Percentiles rank a stretch among this genome's conserved stretches.
Conservation (phyloP, 306 rosid genomes). For the Corylus avellana region DNA sequence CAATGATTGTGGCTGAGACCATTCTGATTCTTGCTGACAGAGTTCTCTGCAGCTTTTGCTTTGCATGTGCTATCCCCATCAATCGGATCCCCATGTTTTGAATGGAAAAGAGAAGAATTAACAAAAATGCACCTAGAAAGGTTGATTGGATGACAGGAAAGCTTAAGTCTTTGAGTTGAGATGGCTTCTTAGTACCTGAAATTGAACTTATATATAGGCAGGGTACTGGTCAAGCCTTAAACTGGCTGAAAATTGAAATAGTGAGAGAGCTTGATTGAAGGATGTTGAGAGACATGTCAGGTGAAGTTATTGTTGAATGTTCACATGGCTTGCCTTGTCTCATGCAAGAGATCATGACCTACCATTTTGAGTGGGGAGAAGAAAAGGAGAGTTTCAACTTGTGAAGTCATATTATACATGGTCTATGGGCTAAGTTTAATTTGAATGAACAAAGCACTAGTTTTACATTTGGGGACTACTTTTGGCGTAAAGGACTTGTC, state of each 20-base stretch:
- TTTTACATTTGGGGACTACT: constrained; percentile 37
- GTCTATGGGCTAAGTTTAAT: constrained; percentile 24
- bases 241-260: constrained; percentile 6
- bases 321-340: constrained; percentile 77
- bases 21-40: constrained; percentile 68
- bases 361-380: constrained; percentile 42
- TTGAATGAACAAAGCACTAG: constrained; percentile 21
- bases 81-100: constrained; percentile 60
- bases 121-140: constrained; percentile 2
- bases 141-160: constrained; percentile 5
- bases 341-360: constrained; percentile 62
- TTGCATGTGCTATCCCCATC: constrained; percentile 71
- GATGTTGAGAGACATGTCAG: constrained; percentile 78
- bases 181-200: constrained; percentile 38
- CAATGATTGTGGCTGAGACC: constrained; percentile 44
- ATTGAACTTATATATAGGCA: constrained; percentile 22
- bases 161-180: constrained; percentile 36
- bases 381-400: constrained; percentile 43
- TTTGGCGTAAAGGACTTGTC: constrained; percentile 42
- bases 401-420: constrained; percentile 23
- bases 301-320: constrained; percentile 52
- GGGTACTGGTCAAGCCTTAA: constrained; percentile 11
- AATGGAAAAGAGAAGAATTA: constrained; percentile 10
- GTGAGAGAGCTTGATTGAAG: constrained; percentile 28
- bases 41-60: constrained; percentile 75